Conservation (phyloP, 2,329 filamentous ascomycete species). For the Fusarium keratoplasticum region DNA sequence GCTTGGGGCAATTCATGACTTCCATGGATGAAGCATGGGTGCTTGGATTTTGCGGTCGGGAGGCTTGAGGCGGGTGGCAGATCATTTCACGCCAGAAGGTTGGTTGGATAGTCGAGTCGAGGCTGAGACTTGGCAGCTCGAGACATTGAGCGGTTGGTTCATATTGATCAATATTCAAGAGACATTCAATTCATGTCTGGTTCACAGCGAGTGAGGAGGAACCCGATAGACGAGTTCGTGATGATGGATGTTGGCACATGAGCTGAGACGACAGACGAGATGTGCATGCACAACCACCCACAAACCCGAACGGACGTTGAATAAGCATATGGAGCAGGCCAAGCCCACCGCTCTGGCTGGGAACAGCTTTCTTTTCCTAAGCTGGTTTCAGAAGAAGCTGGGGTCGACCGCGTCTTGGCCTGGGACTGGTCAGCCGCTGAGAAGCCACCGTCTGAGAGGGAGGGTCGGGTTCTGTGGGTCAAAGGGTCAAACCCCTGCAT, state of each 20-base stretch:
- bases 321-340: neutral
- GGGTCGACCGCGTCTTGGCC: constrained; percentile 31
- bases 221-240: neutral
- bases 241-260: neutral
- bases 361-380: neutral
- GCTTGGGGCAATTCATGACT: constrained; percentile 15
- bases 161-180: neutral
- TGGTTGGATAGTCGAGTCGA: neutral
- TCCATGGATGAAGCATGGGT: neutral
- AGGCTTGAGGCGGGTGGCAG: constrained; percentile 6
- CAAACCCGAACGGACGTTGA: neutral
- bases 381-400: constrained; percentile 42
- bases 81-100: neutral
- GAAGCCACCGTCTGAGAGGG: constrained; percentile 1
- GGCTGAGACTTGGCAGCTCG: neutral
- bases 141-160: neutral
- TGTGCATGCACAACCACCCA: neutral
- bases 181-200: neutral
- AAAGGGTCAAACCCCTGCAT: constrained; percentile 22
- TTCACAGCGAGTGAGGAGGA: neutral
- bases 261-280: neutral
- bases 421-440: constrained; percentile 29
- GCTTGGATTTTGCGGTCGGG: constrained; percentile 1
- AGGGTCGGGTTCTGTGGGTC: constrained; percentile 6
- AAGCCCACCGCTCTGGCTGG: constrained; percentile 1